Evolutionary conservation across 1,284 basidiomycete species (phyloP), one percentile per base, ranked within the genome.

Genomic region (Ustilago tritici): DNA sequence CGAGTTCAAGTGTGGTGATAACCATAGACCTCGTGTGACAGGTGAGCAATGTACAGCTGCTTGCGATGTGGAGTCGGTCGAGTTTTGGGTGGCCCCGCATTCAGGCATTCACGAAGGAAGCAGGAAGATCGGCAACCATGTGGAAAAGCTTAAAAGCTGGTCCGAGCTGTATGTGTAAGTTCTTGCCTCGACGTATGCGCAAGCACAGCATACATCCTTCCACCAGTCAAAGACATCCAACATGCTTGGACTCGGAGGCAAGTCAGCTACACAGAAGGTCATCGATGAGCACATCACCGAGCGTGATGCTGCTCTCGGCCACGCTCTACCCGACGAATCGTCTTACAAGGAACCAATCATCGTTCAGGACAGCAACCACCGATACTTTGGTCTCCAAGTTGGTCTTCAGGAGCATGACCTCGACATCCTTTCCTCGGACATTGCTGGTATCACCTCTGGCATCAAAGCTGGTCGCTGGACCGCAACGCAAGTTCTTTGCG

Each of bases 401-500:
- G 63, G 62, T 12, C 63, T 77, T 4, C 50, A 54, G 2, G 62
- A 56, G 40, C 38, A 62, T 9, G 81, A 82, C 38, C 57, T 65
- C 9, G 78, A 79, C 12, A 83, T 85, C 50, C 69, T 85, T 40
- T 61, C 63, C 2, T 62, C 75, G 1, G 76, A 82, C 65, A 72
- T 83, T 35, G 60, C 52, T 15, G 65, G 58, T 8, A 78, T 85
- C 57, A 78, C 78, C 7, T 60, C 70, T 6, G 70, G 76, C 38
- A 82, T 84, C 62, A 38, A 76, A 52, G 54, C 57, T 1, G 19
- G 64, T 15, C 70, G 76, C 14, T 95, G 93, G 92, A 93, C 92
- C 0, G 91, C 93, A 9, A 89, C 89, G 1, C 87, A 89, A 55
- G 92, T 94, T 10, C 86, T 94, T 10, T 90, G 91, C 60, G 92